Conservation (phyloP, 441 rosid genomes). For the Biscutella laevigata region DNA sequence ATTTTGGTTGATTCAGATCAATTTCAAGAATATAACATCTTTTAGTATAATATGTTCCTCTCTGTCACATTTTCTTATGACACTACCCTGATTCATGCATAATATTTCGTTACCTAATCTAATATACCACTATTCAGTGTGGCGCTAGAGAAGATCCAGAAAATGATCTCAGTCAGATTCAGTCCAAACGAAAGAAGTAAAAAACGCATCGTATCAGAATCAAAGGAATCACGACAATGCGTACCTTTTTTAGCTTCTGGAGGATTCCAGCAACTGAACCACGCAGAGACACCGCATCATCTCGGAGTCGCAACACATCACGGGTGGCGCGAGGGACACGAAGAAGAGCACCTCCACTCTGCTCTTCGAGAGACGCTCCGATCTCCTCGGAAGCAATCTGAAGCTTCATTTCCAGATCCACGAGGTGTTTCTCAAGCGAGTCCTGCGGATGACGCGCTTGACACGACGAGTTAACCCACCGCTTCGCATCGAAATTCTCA, state of each 20-base stretch:
- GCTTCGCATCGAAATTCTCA: constrained; percentile 91
- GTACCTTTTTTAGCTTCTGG: constrained; percentile 85
- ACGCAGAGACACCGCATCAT: constrained; percentile 86
- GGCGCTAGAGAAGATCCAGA: constrained; percentile 11
- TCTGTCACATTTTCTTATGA: background rate
- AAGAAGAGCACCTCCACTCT: constrained; percentile 74
- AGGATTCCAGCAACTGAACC: constrained; percentile 70
- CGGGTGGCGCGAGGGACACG: constrained; percentile 97
- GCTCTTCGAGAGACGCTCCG: constrained; percentile 88
- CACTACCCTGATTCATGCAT: background rate
- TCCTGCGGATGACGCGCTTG: constrained; percentile 79
- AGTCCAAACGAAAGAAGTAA: background rate
- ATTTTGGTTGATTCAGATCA: background rate
- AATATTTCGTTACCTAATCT: background rate
- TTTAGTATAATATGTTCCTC: background rate
- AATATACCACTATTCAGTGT: background rate
- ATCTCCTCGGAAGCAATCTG: constrained; percentile 98
- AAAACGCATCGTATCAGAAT: background rate
- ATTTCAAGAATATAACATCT: background rate
- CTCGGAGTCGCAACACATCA: constrained; percentile 85
- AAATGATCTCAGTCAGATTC: background rate
- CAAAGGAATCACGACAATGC: background rate
- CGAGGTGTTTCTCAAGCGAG: constrained; percentile 76
- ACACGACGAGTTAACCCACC: constrained; percentile 86
- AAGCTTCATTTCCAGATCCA: constrained; percentile 99